Evolutionary conservation across 2,329 filamentous ascomycete genomes (phyloP).

Genomic region (Botrytis galanthina): DNA sequence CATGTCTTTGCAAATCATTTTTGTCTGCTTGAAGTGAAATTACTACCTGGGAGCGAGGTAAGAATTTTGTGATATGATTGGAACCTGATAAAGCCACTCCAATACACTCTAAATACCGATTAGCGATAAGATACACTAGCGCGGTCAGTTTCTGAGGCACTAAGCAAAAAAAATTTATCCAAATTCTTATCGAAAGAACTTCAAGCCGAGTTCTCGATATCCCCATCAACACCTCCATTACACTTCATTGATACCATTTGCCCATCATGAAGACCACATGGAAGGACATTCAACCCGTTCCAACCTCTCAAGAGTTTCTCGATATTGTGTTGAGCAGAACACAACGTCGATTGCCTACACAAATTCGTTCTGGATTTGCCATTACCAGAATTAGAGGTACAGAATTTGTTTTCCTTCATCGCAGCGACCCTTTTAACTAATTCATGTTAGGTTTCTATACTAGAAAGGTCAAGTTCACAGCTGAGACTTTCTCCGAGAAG

Average conservation of each 20-base stretch:
- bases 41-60: background rate
- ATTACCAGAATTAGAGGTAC: slow-evolving; percentile 81
- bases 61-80: background rate
- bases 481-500: slow-evolving; percentile 96
- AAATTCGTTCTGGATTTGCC: slow-evolving; percentile 94
- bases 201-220: slow-evolving; percentile 20
- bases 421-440: slow-evolving; percentile 18
- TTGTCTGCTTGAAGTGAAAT: background rate
- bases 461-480: slow-evolving; percentile 96
- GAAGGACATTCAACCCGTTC: slow-evolving; percentile 83
- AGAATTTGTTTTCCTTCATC: slow-evolving; percentile 20
- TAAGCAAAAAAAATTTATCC: slow-evolving; percentile 22
- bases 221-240: slow-evolving; percentile 6
- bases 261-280: slow-evolving; percentile 60
- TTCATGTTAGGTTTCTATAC: slow-evolving; percentile 79
- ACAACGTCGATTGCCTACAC: slow-evolving; percentile 87
- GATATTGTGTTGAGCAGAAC: slow-evolving; percentile 95
- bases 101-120: background rate
- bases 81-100: background rate
- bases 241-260: slow-evolving; percentile 21
- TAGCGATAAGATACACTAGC: slow-evolving; percentile 23
- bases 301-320: slow-evolving; percentile 91
- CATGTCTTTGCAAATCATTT: background rate
- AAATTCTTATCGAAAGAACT: slow-evolving; percentile 23
- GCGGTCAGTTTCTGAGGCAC: slow-evolving; percentile 15